Conservation (phyloP, 2,329 filamentous ascomycete species). For the Curvularia eragrostidis region DNA sequence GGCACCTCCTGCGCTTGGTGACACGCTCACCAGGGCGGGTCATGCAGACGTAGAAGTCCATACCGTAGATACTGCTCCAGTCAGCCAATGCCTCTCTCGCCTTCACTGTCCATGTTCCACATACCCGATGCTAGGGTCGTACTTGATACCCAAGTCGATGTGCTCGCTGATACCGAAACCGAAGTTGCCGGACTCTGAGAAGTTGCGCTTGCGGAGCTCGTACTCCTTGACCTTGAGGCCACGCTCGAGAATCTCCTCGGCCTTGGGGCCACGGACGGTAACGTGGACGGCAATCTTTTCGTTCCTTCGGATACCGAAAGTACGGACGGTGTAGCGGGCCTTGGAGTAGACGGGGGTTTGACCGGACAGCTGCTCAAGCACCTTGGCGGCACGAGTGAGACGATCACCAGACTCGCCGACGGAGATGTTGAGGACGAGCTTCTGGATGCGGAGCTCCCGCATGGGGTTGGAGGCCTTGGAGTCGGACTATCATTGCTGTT, state of each 20-base stretch:
- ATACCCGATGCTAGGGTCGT: conserved; percentile 52
- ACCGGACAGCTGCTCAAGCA: conserved; percentile 99
- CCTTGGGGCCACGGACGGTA: conserved; percentile 98
- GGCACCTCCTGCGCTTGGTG: conserved; percentile 88
- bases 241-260: conserved; percentile 99
- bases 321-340: conserved; percentile 99
- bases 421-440: conserved; percentile 99
- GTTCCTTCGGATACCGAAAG: conserved; percentile 99
- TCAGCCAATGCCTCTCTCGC: conserved; percentile 28
- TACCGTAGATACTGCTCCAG: conserved; percentile 61
- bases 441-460: conserved; percentile 99
- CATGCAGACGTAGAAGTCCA: conserved; percentile 99
- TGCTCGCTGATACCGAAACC: conserved; percentile 99
- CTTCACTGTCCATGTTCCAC: conserved; percentile 16
- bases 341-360: conserved; percentile 99
- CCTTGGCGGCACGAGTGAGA: conserved; percentile 99
- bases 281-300: conserved; percentile 98
- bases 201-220: conserved; percentile 99
- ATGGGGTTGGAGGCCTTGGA: conserved; percentile 93
- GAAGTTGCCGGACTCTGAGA: conserved; percentile 95
- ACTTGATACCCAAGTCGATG: conserved; percentile 99
- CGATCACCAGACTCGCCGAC: conserved; percentile 99
- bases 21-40: conserved; percentile 98
- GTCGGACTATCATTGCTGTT: conserved; percentile 44
- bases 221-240: conserved; percentile 99